A percentile compares a stretch with the other conserved stretches of the same genome.
These are phyloP conservation scores for Dalechampia spathulata DNA, from an alignment of 441 rosid species.

Conservation along the genomic window DNA sequence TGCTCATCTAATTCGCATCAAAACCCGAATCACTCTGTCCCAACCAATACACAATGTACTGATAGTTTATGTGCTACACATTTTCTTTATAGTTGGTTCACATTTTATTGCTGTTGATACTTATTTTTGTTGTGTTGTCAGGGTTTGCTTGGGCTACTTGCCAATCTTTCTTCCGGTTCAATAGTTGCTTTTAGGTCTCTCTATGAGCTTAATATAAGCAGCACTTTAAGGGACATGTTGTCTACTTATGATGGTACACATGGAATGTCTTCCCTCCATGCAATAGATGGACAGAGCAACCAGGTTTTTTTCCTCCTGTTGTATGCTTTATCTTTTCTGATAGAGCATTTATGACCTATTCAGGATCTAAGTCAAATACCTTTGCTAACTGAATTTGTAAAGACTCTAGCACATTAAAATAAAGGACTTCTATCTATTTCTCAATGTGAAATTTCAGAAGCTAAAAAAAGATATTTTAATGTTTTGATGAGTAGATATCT, in stretches of 20 bases:
- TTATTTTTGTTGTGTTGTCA: slow-evolving; percentile 35
- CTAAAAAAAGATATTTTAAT: not conserved
- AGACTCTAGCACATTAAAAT: too few relatives aligned
- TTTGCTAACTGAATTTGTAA: too few relatives aligned
- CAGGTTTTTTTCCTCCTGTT: too few relatives aligned
- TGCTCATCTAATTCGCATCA: slow-evolving; percentile 53
- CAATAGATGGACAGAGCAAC: slow-evolving; percentile 56
- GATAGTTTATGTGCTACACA: slow-evolving; percentile 15
- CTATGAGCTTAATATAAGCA: slow-evolving; percentile 75
- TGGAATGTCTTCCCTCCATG: slow-evolving; percentile 56
- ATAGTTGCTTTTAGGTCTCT: slow-evolving; percentile 64
- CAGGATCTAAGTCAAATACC: not conserved
- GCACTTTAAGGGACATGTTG: slow-evolving; percentile 70
- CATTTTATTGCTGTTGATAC: not conserved
- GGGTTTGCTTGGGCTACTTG: slow-evolving; percentile 90
- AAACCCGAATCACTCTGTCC: slow-evolving; percentile 73
- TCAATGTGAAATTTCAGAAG: too few relatives aligned
- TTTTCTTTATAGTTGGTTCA: slow-evolving; percentile 3
- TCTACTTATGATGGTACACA: slow-evolving; percentile 62
- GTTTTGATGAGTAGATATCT: not conserved
- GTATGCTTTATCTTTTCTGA: not conserved
- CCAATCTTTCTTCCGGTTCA: slow-evolving; percentile 75
- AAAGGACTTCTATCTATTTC: too few relatives aligned
- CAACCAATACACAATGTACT: slow-evolving; percentile 76
- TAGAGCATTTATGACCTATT: not conserved